Evolutionary conservation across 768 basidiomycete genomes (phyloP), one percentile per base, ranked within the genome.

Genomic region (Lactifluus hygrophoroides): DNA sequence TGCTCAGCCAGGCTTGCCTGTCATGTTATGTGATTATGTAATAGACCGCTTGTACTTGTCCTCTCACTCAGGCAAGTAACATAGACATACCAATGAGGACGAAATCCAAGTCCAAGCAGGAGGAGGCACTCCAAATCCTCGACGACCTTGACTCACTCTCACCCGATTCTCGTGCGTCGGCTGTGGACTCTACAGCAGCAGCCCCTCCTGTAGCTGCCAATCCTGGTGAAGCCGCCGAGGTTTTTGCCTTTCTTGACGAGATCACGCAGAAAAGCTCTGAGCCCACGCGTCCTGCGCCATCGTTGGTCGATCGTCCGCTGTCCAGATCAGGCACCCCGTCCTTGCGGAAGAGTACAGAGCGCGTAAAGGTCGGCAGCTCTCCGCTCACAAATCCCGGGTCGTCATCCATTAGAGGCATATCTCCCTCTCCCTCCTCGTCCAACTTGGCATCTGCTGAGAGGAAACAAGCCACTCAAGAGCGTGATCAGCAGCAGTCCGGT

Each of bases 171-270:
- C 65, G 58, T 13, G 48, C 35, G 65, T 66, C 60, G 7, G 52
- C 54, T 50, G 56, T 57, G 46, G 67, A 56, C 9, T 23, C 56
- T 42, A 14, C 64, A 25, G 40, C 67, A 6, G 47, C 62, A 5
- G 59, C 56, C 42, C 67, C 68, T 47, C 57, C 70, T 54, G 57
- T 64, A 42, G 58, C 71, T 9, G 66, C 66, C 46, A 76, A 74
- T 38, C 80, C 81, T 61, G 84, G 83, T 32, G 88, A 94, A 64
- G 81, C 81, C 57, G 83, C 86, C 3, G 89, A 91, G 61, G 93
- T 90, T 25, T 82, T 94, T 27, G 93, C 92, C 16, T 95, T 94
- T 76, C 82, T 96, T 42, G 90, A 96, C 70, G 91, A 96, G 73
- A 91, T 95, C 63, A 93, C 90, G 0, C 90, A 90, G 80, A 94